Conservation (phyloP, 106 monocot species). For the Allium sativum region DNA sequence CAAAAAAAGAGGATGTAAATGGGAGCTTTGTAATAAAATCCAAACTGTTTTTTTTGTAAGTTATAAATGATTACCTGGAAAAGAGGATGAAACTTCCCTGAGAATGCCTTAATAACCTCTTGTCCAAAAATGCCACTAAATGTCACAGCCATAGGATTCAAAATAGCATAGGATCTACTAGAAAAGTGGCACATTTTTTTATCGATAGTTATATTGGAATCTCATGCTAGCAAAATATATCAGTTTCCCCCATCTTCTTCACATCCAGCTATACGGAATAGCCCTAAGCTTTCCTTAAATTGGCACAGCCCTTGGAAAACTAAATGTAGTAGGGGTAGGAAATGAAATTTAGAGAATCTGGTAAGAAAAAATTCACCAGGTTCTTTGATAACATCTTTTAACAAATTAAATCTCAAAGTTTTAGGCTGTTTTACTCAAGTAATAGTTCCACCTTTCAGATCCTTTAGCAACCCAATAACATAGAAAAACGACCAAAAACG, state of each 20-base stretch:
- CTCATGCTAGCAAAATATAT: constrained; percentile 29
- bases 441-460: constrained; percentile 55
- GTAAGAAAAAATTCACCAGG: constrained; percentile 60
- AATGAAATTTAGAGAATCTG: constrained; percentile 50
- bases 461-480: too few species aligned
- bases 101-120: constrained; percentile 65
- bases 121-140: constrained; percentile 73
- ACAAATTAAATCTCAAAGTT: constrained; percentile 29
- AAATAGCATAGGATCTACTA: constrained; percentile 43
- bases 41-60: too few species aligned
- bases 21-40: too few species aligned
- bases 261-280: constrained; percentile 51
- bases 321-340: constrained; percentile 37
- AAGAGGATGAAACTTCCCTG: constrained; percentile 70
- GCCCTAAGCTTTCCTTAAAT: constrained; percentile 34
- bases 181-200: constrained; percentile 47
- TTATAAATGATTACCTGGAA: constrained; percentile 27
- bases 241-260: constrained; percentile 40
- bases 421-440: constrained; percentile 56
- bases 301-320: constrained; percentile 57
- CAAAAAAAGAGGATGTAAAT: neutral
- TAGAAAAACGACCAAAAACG: too few species aligned
- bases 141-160: constrained; percentile 77
- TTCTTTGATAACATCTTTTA: constrained; percentile 42
- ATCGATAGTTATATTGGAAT: constrained; percentile 32